Conservation (phyloP, 1,284 basidiomycete species). For the Mycosarcoma maydis region DNA sequence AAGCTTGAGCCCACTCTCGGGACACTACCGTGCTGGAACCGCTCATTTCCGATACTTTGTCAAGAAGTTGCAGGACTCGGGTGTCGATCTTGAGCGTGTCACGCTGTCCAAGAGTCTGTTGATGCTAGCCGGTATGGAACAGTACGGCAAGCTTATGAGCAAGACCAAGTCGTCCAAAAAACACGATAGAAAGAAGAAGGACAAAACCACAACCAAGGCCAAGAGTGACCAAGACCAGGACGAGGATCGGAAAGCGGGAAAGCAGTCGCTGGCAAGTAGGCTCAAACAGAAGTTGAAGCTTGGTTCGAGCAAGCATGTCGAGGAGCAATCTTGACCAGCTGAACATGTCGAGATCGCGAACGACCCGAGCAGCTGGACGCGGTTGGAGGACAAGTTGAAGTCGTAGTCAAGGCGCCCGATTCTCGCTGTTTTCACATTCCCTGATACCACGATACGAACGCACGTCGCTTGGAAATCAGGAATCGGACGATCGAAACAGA, state of each 20-base stretch:
- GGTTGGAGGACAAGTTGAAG: constrained; percentile 26
- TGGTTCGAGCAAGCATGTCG: constrained; percentile 6
- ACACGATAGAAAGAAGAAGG: constrained; percentile 25
- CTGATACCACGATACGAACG: background rate
- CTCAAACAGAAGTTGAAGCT: constrained; percentile 18
- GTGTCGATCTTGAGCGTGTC: constrained; percentile 52
- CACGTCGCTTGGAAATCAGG: background rate
- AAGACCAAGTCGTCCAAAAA: constrained; percentile 39
- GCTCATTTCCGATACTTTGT: constrained; percentile 60
- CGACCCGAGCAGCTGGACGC: constrained; percentile 14
- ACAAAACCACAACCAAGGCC: constrained; percentile 13
- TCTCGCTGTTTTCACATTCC: too few relatives aligned
- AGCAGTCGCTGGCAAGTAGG: constrained; percentile 10
- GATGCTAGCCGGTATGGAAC: constrained; percentile 51
- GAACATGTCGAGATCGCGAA: constrained; percentile 19
- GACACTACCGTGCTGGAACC: constrained; percentile 55
- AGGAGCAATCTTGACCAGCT: constrained; percentile 3
- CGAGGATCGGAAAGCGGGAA: constrained; percentile 2
- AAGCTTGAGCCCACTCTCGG: constrained; percentile 50
- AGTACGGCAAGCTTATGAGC: constrained; percentile 52
- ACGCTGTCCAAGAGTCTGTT: constrained; percentile 51
- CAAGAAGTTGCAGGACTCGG: constrained; percentile 47
- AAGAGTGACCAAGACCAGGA: too few relatives aligned
- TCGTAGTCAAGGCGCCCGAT: too few relatives aligned
- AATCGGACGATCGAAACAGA: background rate